These are phyloP conservation scores for Podospora tetraspora DNA, from an alignment of 495 filamentous ascomycete genomes.

Conservation along the genomic window DNA sequence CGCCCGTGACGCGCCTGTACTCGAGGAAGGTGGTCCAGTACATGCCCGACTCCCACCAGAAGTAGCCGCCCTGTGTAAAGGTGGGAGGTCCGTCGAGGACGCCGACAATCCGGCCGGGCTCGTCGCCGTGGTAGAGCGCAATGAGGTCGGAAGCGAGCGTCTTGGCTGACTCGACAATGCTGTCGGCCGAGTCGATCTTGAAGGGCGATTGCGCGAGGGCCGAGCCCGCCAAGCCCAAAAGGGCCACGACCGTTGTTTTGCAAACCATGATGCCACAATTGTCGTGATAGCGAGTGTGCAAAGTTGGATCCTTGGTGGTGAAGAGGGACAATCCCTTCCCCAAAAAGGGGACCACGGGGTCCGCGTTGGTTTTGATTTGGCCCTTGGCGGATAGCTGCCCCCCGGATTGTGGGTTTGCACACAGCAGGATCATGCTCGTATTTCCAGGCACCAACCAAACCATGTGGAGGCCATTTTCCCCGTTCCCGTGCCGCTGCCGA, in stretches of 20 bases:
- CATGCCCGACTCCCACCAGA: conserved; percentile 49
- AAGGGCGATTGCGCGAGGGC: neutral
- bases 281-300: conserved; percentile 1
- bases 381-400: neutral
- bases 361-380: neutral
- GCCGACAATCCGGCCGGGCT: conserved; percentile 56
- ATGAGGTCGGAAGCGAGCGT: conserved; percentile 44
- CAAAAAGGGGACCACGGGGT: neutral
- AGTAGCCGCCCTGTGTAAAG: conserved; percentile 28
- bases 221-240: neutral
- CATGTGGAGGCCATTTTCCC: neutral
- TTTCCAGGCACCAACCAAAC: neutral
- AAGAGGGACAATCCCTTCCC: neutral
- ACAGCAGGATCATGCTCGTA: neutral
- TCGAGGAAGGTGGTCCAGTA: conserved; percentile 53
- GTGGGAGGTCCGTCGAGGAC: conserved; percentile 51
- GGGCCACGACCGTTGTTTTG: neutral
- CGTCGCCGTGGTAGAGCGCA: conserved; percentile 55
- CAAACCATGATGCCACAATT: neutral
- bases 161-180: conserved; percentile 2
- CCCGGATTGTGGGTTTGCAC: neutral
- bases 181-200: conserved; percentile 4
- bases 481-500: neutral
- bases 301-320: neutral
- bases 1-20: conserved; percentile 64